Evolutionary conservation across 2,329 filamentous ascomycete species (phyloP).

Genomic region (Hypoxylon sp.): DNA sequence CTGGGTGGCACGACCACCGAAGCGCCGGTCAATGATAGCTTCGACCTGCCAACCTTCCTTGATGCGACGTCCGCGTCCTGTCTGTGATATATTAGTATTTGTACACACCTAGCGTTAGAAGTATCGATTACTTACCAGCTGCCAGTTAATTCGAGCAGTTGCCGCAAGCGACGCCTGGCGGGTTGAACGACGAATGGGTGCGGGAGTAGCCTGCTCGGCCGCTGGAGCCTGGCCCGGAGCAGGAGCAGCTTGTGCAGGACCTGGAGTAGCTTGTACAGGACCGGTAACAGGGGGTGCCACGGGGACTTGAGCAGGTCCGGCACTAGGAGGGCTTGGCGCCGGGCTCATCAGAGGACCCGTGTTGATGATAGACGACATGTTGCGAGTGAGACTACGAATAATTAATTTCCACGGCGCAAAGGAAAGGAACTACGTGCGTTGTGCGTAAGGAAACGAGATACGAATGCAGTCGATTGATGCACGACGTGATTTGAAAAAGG

Average conservation of each 20-base stretch:
- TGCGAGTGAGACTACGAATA: neutral
- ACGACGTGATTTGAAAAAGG: neutral
- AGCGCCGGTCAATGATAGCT: constrained; percentile 59
- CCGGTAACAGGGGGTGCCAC: neutral
- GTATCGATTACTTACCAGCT: constrained; percentile 4
- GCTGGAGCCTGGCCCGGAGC: neutral
- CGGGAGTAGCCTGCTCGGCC: neutral
- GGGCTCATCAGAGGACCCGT: neutral
- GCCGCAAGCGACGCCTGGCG: neutral
- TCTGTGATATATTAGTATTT: constrained; percentile 3
- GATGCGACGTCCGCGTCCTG: neutral
- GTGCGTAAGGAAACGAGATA: neutral
- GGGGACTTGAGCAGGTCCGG: neutral
- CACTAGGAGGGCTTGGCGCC: neutral
- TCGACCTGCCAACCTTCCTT: constrained; percentile 64
- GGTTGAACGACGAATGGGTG: neutral
- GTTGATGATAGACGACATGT: constrained; percentile 4
- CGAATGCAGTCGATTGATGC: neutral
- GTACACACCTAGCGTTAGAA: neutral
- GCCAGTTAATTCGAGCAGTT: neutral
- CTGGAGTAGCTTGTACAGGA: neutral
- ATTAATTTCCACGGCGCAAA: neutral
- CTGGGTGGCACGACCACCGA: constrained; percentile 54
- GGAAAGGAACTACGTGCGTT: neutral
- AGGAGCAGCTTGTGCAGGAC: neutral